Percentiles rank a stretch among this genome's conserved stretches.
These are phyloP conservation scores for Neodidymelliopsis sp. DNA, from an alignment of 2,329 filamentous ascomycete genomes.

Conservation along the genomic window DNA sequence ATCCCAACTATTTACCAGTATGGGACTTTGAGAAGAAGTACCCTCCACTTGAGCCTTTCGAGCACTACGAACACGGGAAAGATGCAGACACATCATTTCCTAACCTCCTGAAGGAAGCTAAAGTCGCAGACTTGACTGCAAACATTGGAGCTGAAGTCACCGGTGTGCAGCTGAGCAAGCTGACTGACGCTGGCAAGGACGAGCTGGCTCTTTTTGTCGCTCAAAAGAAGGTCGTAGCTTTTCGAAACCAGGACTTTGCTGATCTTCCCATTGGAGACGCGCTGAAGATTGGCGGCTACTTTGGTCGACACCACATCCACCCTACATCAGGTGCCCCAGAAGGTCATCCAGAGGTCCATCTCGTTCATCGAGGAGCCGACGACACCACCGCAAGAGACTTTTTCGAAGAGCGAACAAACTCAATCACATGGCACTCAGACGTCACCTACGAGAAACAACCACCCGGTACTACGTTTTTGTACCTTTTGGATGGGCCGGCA, in stretches of 20 bases:
- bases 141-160: conserved; percentile 76
- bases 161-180: conserved; percentile 74
- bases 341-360: conserved; percentile 76
- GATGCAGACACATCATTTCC: conserved; percentile 74
- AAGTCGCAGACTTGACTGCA: conserved; percentile 70
- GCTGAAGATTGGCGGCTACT: conserved; percentile 75
- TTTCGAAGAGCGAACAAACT: conserved; percentile 75
- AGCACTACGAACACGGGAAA: conserved; percentile 77
- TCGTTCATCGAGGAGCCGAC: conserved; percentile 76
- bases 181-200: conserved; percentile 74
- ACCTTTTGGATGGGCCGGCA: conserved; percentile 81
- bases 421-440: conserved; percentile 88
- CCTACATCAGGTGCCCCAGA: conserved; percentile 78
- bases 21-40: conserved; percentile 70
- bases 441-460: conserved; percentile 89
- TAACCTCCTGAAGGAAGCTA: conserved; percentile 67
- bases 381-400: conserved; percentile 68
- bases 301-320: conserved; percentile 83
- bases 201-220: conserved; percentile 79
- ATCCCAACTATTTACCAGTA: conserved; percentile 75
- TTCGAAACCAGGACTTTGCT: conserved; percentile 74
- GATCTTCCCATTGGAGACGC: conserved; percentile 74
- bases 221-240: conserved; percentile 77
- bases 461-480: conserved; percentile 88
- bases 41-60: conserved; percentile 71